Base-by-base conservation (phyloP, 2,329 filamentous ascomycete species). In the Epichloe aotearoae region DNA sequence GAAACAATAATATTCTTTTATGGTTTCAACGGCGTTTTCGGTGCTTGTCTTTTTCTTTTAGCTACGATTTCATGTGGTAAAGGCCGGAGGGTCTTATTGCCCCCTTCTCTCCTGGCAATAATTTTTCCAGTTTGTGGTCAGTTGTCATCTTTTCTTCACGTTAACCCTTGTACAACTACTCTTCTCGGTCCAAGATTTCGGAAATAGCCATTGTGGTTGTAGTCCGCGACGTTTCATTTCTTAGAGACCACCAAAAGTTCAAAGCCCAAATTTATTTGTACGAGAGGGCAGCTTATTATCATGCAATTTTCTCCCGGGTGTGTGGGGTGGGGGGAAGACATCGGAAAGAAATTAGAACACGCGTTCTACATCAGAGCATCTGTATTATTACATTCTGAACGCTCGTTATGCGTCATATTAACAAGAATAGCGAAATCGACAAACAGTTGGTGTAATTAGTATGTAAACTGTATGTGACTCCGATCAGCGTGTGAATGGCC, bases 101-200 rank as follows among this genome's bases (percentile, higher is more conserved):
- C 11, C 5, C 1, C 15, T 20, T 36, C 12, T 17, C 8, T 40
- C 14, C 23, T 7, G 26, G 17, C 34, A 23, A n/a, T 7, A n/a
- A 11, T 12, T 26, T 38, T 6, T 37, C 19, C 5, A 2, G 6
- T 38, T 11, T 33, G 5, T 44, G 7, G 19, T 44, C 15, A 52
- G 30, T 26, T 45, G 6, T 48, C 6, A n/a, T 51, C 10, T 19
- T 15, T 40, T 50, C 43, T 55, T 52, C 50, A 47, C 47, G 52
- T 52, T 50, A 50, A 59, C 52, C 55, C 58, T 49, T 69, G 67
- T 69, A 67, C 57, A 58, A 66, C 51, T 67, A 68, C 54, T 56
- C 52, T 61, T 63, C 58, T 60, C 37, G 50, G 49, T 41, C 36
- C 20, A 34, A n/a, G 1, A 11, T 43, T 46, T 47, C 34, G 19